Conservation (phyloP, 371 early-diverging fungal species). For the Mortierella sp. region DNA sequence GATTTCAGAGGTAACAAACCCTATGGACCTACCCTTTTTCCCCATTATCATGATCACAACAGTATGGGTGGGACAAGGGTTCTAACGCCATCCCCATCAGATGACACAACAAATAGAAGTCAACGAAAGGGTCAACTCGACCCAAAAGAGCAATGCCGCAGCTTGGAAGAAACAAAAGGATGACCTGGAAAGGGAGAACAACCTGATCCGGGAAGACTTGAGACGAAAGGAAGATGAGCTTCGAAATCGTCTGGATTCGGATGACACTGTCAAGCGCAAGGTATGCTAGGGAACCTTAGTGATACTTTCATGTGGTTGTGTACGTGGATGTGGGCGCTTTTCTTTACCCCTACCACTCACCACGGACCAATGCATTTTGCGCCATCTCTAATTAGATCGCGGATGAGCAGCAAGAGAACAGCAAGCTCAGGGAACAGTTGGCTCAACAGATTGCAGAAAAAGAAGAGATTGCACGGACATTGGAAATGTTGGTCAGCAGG, state of each 20-base stretch:
- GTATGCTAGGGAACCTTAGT: background rate
- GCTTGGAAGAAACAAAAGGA: constrained; percentile 33
- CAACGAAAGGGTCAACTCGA: constrained; percentile 27
- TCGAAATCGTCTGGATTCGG: constrained; percentile 10
- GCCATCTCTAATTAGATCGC: constrained; percentile 26
- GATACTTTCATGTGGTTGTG: background rate
- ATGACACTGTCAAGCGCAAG: constrained; percentile 25
- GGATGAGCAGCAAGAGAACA: constrained; percentile 30
- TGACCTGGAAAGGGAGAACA: constrained; percentile 34
- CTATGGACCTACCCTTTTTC: background rate
- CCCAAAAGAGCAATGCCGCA: constrained; percentile 37
- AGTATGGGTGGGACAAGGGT: no score
- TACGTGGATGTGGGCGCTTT: no score
- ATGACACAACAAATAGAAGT: constrained; percentile 36
- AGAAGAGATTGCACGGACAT: constrained; percentile 20
- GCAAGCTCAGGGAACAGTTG: constrained; percentile 26
- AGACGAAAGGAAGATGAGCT: constrained; percentile 21
- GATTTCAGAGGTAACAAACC: constrained; percentile 20
- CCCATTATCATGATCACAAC: background rate
- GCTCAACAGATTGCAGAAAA: constrained; percentile 31
- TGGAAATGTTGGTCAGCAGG: constrained; percentile 25
- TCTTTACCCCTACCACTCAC: no score
- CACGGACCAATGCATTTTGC: no score
- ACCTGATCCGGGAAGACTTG: constrained; percentile 22
- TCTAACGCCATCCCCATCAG: no score